Base-by-base conservation (phyloP, 352 stramenopile species). In the Globisporangium carolinianum region DNA sequence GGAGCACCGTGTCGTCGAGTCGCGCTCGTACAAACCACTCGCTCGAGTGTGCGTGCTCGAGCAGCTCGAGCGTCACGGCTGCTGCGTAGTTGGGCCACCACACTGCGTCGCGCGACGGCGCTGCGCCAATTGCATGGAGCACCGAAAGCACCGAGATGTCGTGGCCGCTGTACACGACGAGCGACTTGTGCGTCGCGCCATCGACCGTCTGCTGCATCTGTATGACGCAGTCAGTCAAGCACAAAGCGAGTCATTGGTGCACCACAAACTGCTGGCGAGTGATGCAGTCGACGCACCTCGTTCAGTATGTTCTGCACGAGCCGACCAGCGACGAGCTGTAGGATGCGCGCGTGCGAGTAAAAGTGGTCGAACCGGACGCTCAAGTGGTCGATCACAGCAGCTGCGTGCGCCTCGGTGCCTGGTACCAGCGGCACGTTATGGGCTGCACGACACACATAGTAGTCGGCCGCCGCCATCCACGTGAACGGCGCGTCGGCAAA, bases 81-180 rank as follows among this genome's bases (percentile, higher is more conserved):
- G 80, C 81, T 6, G 77, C 79, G 60, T 94, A 94, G 9, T 79
- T 67, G 1, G 84, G 84, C 84, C 84, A 94, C 68, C 72, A 91
- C 11, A 49, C 58, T 12, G 73, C 65, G 43, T 82, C 57, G n/a
- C 81, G 61, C 15, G 70, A 64, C 35, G 88, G 55, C 32, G 72
- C 51, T 9, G 70, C 73, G 51, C 76, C 58, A 17, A 90, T 69
- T 1, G 75, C 77, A 56, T 86, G 78, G n/a, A 94, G 66, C n/a
- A 90, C 62, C 0, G 82, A 81, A 17, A 94, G 67, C 50, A 94
- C 63, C 17, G 82, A 90, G 17, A 92, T 69, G 57, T 94, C 84
- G 59, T 94, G 84, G 38, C 84, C 84, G 52, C 82, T 92, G 72
- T 92, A 94, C 24, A 91, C 65, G 43, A 89, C 60, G 36, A 94